These are phyloP conservation scores for Scopulariopsis brevicaulis DNA, from an alignment of 2,329 filamentous ascomycete genomes.

Conservation along the genomic window DNA sequence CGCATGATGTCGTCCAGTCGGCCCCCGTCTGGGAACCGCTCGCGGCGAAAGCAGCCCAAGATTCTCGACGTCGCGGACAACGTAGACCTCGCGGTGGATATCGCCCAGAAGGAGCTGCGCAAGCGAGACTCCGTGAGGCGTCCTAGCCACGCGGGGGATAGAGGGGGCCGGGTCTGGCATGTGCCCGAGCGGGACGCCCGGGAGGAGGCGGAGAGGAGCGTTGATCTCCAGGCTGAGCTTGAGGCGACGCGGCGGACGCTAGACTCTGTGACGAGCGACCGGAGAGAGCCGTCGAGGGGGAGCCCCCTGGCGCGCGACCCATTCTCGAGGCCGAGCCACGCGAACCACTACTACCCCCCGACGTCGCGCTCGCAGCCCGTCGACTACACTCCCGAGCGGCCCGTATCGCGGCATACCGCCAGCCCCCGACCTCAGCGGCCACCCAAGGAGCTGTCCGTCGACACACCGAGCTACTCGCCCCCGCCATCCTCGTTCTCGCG, in stretches of 20 bases:
- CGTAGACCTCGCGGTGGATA: slow-evolving; percentile 62
- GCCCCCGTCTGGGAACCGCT: slow-evolving; percentile 4
- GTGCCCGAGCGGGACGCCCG: slow-evolving; percentile 46
- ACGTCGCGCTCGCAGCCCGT: slow-evolving; percentile 40
- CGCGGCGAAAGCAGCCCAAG: slow-evolving; percentile 23
- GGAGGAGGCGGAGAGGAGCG: slow-evolving; percentile 10
- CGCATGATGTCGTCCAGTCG: background rate
- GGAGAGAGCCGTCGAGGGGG: slow-evolving; percentile 8
- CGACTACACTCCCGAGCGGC: slow-evolving; percentile 22
- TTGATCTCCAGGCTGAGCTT: slow-evolving; percentile 38
- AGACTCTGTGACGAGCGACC: slow-evolving; percentile 15
- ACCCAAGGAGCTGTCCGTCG: slow-evolving; percentile 14
- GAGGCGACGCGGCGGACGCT: slow-evolving; percentile 36
- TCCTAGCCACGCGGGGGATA: slow-evolving; percentile 21
- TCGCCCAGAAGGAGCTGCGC: slow-evolving; percentile 62
- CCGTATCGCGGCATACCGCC: background rate
- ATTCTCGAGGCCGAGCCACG: background rate
- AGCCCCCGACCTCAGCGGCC: slow-evolving; percentile 16
- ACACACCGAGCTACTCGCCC: background rate
- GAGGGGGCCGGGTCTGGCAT: slow-evolving; percentile 43
- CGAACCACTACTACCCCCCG: slow-evolving; percentile 35
- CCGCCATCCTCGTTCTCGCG: background rate
- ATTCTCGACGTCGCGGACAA: slow-evolving; percentile 61
- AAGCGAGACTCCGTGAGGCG: slow-evolving; percentile 52
- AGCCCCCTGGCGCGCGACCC: background rate